Evolutionary conservation across 108 stramenopile genomes (phyloP), one percentile per base, ranked within the genome.

Genomic region (Cyclostephanos tholiformis): DNA sequence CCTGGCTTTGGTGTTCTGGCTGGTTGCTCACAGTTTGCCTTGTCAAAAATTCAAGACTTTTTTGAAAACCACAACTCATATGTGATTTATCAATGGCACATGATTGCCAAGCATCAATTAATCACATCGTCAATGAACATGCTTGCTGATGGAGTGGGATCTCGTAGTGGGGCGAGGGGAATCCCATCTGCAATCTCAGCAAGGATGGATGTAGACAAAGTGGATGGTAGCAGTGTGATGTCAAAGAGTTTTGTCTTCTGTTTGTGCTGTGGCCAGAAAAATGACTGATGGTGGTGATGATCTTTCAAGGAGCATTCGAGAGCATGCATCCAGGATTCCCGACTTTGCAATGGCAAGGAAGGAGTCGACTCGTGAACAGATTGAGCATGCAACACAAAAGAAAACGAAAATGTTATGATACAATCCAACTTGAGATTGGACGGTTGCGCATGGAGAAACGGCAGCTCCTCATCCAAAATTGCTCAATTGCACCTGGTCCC

Each of bases 251-350:
- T 51, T 51, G n/a, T 51, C 50, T 17, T 51, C 50, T 2, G 20
- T 51, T 51, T 51, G 19, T 51, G 17, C 4, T 51, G 50, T 51
- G n/a, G n/a, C n/a, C 50, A 51, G 50, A 51, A 51, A 51, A 51
- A 20, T 20, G 17, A 51, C 17, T 10, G 50, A 51, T 51, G 50
- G 50, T 51, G 50, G 50, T 20, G 50, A 46, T 46, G 44, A 46
- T 46, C 44, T 46, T 46, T 46, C 44, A 13, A 9, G 44, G 44
- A 46, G 44, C 44, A 46, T 46, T 46, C 44, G 44, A 12, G 44
- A 46, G 13, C 44, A 46, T 46, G 44, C 44, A 46, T 46, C 44
- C 44, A 46, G 44, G 44, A n/a, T n/a, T n/a, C n/a, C n/a, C n/a
- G n/a, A n/a, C n/a, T n/a, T n/a, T n/a, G n/a, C n/a, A n/a, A n/a